These are phyloP conservation scores for Skeletonema costatum DNA, from an alignment of 108 stramenopile species.

Conservation along the genomic window DNA sequence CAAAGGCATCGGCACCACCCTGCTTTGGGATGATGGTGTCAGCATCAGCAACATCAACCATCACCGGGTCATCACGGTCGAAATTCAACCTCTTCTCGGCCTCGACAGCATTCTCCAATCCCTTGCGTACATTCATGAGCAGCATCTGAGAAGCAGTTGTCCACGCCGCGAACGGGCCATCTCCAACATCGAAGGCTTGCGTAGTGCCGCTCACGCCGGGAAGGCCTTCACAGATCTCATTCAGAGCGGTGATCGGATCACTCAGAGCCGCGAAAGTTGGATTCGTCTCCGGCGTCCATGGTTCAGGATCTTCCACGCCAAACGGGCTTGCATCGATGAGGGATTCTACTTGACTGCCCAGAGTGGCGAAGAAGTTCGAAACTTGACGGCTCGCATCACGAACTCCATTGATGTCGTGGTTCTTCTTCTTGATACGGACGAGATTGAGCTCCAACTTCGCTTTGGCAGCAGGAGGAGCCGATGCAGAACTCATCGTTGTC, in stretches of 20 bases:
- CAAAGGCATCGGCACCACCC: slow-evolving; percentile 9
- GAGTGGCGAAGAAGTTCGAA: slow-evolving; percentile 5
- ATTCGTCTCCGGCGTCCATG: slow-evolving; percentile 19
- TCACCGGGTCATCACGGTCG: slow-evolving; percentile 2
- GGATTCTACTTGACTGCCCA: slow-evolving; percentile 14
- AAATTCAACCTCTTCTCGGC: slow-evolving; percentile 7
- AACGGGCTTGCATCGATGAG: slow-evolving; percentile 28
- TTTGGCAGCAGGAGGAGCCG: background rate
- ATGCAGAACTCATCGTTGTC: background rate
- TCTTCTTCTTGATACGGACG: background rate
- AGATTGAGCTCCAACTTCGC: background rate
- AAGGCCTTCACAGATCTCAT: slow-evolving; percentile 4
- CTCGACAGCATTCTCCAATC: slow-evolving; percentile 11
- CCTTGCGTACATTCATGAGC: slow-evolving; percentile 16
- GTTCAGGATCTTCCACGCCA: slow-evolving; percentile 21
- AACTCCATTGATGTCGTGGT: background rate
- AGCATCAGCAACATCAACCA: slow-evolving; percentile 12
- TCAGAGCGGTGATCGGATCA: slow-evolving; percentile 14
- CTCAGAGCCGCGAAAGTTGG: slow-evolving; percentile 14
- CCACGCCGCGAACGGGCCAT: background rate
- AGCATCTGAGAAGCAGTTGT: background rate
- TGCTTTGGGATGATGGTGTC: slow-evolving; percentile 9
- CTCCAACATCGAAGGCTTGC: background rate
- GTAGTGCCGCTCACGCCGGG: background rate
- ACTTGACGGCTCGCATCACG: background rate